Conservation (phyloP, 805 yeast species). For the Gaillardinia entomophila region DNA sequence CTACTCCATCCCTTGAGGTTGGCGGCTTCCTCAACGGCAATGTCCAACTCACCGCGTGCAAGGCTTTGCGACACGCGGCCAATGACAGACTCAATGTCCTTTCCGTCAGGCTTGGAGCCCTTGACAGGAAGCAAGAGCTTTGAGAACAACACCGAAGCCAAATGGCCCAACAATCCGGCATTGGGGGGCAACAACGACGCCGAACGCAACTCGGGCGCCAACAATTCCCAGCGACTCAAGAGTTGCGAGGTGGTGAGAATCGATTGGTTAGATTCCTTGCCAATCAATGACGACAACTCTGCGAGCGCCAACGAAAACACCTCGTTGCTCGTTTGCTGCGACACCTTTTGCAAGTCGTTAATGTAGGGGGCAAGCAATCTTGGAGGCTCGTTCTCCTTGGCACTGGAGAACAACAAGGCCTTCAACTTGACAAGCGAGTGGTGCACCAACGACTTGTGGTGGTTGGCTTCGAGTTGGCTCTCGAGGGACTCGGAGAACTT, state of each 20-base stretch:
- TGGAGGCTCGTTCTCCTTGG: constrained; percentile 16
- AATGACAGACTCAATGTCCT: constrained; percentile 82
- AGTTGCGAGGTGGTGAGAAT: constrained; percentile 75
- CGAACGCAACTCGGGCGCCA: constrained; percentile 81
- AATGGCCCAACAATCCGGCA: constrained; percentile 91
- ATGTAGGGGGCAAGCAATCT: constrained; percentile 33
- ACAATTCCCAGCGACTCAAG: constrained; percentile 69
- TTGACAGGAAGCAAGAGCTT: constrained; percentile 68
- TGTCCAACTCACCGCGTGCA: constrained; percentile 68
- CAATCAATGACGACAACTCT: constrained; percentile 30
- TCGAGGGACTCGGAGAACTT: constrained; percentile 43
- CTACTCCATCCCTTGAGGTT: constrained; percentile 90
- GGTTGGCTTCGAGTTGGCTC: constrained; percentile 26
- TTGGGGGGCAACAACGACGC: constrained; percentile 89
- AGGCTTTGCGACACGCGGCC: constrained; percentile 78
- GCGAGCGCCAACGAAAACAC: constrained; percentile 25
- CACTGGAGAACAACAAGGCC: constrained; percentile 16
- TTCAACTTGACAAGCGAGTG: constrained; percentile 28
- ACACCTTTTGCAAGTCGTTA: constrained; percentile 21
- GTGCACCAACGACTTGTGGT: constrained; percentile 26
- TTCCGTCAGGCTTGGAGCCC: constrained; percentile 69
- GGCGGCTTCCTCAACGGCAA: constrained; percentile 90
- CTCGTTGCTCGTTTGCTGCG: constrained; percentile 24
- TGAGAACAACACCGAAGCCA: constrained; percentile 74
- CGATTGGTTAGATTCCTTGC: constrained; percentile 38